A percentile compares a stretch with the other conserved stretches of the same genome.
phyloP scores from a whole-genome alignment of 106 monocot species.

The Acorus gramineus region DNA sequence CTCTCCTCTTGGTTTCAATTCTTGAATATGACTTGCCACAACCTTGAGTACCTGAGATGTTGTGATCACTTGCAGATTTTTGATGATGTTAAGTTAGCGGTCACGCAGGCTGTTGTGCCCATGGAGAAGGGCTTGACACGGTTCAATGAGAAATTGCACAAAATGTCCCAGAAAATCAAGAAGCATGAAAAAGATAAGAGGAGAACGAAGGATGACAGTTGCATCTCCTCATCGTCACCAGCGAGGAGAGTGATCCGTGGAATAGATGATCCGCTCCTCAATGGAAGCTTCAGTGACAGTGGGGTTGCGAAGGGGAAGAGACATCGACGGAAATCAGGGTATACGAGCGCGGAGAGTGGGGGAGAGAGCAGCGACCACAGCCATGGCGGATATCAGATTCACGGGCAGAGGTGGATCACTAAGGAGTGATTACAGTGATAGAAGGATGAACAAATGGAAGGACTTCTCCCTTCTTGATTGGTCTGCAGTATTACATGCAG shows the following conservation, averaged over 20 bases:
- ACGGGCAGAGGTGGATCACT: constrained; percentile 60
- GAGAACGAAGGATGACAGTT: constrained; percentile 83
- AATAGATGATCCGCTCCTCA: constrained; percentile 79
- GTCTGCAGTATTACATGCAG: no score
- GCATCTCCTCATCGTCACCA: constrained; percentile 40
- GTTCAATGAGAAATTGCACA: constrained; percentile 89
- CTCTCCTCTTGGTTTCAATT: background rate
- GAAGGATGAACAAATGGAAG: no score
- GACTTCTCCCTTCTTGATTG: no score
- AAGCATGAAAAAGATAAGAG: constrained; percentile 57
- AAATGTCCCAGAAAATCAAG: constrained; percentile 85
- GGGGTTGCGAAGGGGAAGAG: constrained; percentile 20
- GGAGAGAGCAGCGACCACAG: constrained; percentile 81
- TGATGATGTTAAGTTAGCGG: constrained; percentile 90
- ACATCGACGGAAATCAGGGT: constrained; percentile 53
- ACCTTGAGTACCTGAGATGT: no score
- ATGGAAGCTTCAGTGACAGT: constrained; percentile 52
- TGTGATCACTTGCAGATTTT: constrained; percentile 43
- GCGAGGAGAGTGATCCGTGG: constrained; percentile 49
- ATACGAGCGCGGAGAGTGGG: constrained; percentile 64
- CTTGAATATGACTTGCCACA: no score
- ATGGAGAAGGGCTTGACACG: constrained; percentile 76
- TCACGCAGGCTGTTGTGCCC: constrained; percentile 84
- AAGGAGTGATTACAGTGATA: constrained; percentile 29
- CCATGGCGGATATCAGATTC: constrained; percentile 40